Conservation (phyloP, 805 yeast genomes). For the Metschnikowia drakensbergensis region DNA sequence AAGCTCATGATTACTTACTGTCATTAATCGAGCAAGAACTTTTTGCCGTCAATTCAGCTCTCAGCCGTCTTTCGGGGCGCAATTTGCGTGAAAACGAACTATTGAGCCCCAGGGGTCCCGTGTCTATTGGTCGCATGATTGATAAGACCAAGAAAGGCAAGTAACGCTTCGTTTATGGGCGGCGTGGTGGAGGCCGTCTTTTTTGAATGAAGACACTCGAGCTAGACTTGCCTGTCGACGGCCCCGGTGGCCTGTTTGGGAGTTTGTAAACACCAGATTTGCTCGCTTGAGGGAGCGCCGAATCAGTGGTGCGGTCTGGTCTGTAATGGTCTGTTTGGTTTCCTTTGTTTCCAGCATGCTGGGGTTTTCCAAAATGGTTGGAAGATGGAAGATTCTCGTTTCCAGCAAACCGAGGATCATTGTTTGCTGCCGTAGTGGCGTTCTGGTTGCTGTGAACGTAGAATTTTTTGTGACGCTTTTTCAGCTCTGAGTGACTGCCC, state of each 20-base stretch:
- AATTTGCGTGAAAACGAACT: not conserved
- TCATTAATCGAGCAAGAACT: constrained; percentile 8
- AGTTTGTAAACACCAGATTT: constrained; percentile 13
- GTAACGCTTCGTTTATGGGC: not conserved
- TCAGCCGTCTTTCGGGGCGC: not conserved
- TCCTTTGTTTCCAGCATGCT: not conserved
- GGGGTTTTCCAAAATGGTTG: not conserved
- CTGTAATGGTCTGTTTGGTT: not conserved
- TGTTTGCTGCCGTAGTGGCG: not conserved
- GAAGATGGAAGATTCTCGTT: not conserved
- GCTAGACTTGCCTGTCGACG: not conserved
- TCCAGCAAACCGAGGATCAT: not conserved
- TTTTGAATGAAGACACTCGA: constrained; percentile 13
- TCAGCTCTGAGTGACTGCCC: not conserved
- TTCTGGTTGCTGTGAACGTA: not conserved
- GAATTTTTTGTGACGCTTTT: not conserved
- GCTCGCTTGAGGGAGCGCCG: constrained; percentile 8
- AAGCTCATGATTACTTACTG: constrained; percentile 1
- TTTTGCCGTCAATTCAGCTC: constrained; percentile 10
- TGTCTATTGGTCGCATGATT: not conserved
- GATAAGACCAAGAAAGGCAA: not conserved
- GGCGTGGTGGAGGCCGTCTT: constrained; percentile 11
- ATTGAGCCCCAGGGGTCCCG: not conserved
- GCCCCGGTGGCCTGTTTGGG: constrained; percentile 3
- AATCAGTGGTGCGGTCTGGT: not conserved